Percentiles rank a stretch among this genome's conserved stretches.
Conservation (phyloP, 2,329 filamentous ascomycete genomes). For the Keithomyces neogunnii region DNA sequence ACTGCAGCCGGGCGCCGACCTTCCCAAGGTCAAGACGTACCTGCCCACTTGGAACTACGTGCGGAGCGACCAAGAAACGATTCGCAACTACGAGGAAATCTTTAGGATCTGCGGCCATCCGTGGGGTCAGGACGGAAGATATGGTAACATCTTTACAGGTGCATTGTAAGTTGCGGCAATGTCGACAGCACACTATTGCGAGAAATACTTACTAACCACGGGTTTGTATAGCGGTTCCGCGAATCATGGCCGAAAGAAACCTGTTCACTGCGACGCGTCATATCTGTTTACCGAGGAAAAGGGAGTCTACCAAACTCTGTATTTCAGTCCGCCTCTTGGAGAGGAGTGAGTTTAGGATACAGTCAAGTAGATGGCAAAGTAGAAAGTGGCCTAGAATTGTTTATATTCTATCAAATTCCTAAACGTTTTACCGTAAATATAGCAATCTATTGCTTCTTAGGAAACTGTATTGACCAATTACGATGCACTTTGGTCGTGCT, state of each 20-base stretch:
- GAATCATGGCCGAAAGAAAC: neutral
- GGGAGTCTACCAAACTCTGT: slow-evolving; percentile 10
- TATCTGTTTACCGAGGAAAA: slow-evolving; percentile 6
- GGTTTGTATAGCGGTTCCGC: slow-evolving; percentile 1
- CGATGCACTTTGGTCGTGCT: no score
- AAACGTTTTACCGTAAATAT: no score
- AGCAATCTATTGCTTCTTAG: no score
- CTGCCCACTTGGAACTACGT: slow-evolving; percentile 11
- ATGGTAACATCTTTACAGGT: slow-evolving; percentile 6
- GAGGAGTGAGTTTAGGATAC: neutral
- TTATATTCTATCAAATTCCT: no score
- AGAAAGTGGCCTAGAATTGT: no score
- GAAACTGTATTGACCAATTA: no score
- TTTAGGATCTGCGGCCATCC: slow-evolving; percentile 5
- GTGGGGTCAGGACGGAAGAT: slow-evolving; percentile 7
- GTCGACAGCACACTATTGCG: no score
- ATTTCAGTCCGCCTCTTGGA: slow-evolving; percentile 6
- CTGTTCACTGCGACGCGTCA: slow-evolving; percentile 9
- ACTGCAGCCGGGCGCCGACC: slow-evolving; percentile 5
- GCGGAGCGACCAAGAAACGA: slow-evolving; percentile 9
- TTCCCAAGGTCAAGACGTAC: slow-evolving; percentile 10
- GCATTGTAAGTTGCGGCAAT: slow-evolving; percentile 7
- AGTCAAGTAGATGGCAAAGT: no score
- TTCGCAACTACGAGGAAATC: slow-evolving; percentile 8
- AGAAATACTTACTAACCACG: neutral